Percentiles rank a stretch among this genome's conserved stretches.
These are phyloP conservation scores for Mycena galericulata DNA, from an alignment of 768 basidiomycete species.

Conservation along the genomic window DNA sequence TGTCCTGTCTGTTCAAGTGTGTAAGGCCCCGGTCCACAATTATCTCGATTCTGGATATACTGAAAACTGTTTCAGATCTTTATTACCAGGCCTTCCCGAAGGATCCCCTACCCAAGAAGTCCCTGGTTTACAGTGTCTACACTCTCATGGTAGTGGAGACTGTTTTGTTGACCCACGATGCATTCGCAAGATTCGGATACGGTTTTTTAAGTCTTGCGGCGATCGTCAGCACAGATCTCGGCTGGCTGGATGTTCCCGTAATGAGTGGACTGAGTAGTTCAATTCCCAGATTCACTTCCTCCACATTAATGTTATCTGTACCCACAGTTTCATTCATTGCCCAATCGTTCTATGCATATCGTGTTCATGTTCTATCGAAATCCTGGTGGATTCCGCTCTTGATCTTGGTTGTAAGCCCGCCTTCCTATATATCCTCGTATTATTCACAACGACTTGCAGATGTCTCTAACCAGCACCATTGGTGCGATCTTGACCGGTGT, in stretches of 20 bases:
- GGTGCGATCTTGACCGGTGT: neutral
- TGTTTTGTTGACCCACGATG: neutral
- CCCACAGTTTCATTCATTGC: neutral
- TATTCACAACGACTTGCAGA: neutral
- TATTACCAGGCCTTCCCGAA: neutral
- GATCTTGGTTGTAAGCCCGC: neutral
- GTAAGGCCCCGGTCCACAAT: neutral
- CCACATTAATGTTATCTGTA: neutral
- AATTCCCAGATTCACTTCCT: neutral
- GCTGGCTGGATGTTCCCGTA: neutral
- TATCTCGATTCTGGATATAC: too few species aligned
- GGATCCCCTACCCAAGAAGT: neutral
- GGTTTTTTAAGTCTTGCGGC: neutral
- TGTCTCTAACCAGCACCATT: neutral
- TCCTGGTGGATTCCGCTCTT: neutral
- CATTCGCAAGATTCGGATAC: neutral
- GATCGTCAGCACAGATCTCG: neutral
- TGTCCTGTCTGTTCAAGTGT: neutral
- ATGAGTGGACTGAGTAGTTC: neutral
- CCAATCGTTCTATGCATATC: constrained; percentile 1
- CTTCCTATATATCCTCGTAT: too few species aligned
- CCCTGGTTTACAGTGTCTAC: neutral
- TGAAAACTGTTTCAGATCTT: neutral
- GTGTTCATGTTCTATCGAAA: neutral
- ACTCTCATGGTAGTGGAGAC: neutral